phyloP scores from a whole-genome alignment of 371 early-diverging fungal genomes.

The Zopfochytrium polystomum region DNA sequence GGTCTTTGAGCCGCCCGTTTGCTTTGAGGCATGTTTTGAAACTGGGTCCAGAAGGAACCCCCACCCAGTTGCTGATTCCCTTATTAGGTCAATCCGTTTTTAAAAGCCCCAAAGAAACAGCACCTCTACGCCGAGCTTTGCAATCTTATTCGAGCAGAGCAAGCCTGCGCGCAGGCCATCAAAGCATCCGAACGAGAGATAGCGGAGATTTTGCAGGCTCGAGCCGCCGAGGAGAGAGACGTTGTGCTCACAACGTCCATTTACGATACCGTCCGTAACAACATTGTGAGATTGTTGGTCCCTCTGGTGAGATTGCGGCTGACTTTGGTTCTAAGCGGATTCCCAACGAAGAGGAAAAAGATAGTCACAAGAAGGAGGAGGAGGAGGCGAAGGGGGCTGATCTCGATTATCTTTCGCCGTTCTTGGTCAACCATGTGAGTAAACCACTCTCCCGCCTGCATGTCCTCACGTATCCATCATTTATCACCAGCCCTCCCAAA shows the following conservation, averaged over 20 bases:
- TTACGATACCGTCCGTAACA: slow-evolving; percentile 54
- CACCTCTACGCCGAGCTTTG: slow-evolving; percentile 48
- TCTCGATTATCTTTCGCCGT: slow-evolving; percentile 57
- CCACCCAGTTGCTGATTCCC: neutral
- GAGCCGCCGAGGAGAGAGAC: slow-evolving; percentile 46
- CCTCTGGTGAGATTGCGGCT: neutral
- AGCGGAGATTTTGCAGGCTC: slow-evolving; percentile 44
- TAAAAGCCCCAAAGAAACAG: slow-evolving; percentile 49
- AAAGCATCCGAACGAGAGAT: slow-evolving; percentile 48
- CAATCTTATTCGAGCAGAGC: slow-evolving; percentile 42
- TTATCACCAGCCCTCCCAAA: slow-evolving; percentile 31
- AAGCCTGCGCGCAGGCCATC: slow-evolving; percentile 44
- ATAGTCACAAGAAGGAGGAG: slow-evolving; percentile 48
- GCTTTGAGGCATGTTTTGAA: slow-evolving; percentile 34
- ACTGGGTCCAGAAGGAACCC: no score
- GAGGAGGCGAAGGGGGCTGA: slow-evolving; percentile 47
- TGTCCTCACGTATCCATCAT: neutral
- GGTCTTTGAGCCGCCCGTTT: slow-evolving; percentile 33
- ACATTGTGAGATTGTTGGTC: slow-evolving; percentile 31
- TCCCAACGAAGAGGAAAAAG: slow-evolving; percentile 45
- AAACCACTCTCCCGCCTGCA: neutral
- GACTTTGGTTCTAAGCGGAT: slow-evolving; percentile 29
- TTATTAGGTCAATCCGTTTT: slow-evolving; percentile 44
- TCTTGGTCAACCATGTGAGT: slow-evolving; percentile 52
- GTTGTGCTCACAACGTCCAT: slow-evolving; percentile 45